Conservation (phyloP, 179 eudicot species). For the Beta macrorhiza region DNA sequence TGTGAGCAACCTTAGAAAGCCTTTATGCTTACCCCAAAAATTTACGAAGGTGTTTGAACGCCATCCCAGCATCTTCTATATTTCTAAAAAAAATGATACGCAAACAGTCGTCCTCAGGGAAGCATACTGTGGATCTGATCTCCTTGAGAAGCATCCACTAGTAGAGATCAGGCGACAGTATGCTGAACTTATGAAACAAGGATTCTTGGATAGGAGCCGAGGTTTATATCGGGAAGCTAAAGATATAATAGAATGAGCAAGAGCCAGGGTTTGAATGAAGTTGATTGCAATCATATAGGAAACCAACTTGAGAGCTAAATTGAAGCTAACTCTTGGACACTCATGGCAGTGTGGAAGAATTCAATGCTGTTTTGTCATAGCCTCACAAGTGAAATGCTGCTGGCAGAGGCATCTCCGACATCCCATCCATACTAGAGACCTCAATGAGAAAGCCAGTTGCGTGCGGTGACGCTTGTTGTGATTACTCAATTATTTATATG, state of each 20-base stretch:
- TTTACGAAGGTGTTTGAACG: slow-evolving; percentile 94
- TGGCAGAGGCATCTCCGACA: background rate
- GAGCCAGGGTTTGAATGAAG: slow-evolving; percentile 15
- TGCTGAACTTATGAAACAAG: slow-evolving; percentile 58
- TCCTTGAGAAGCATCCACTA: slow-evolving; percentile 67
- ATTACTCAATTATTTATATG: background rate
- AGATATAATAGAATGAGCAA: slow-evolving; percentile 16
- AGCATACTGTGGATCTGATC: slow-evolving; percentile 53
- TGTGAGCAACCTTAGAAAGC: slow-evolving; percentile 75
- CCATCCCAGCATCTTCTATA: slow-evolving; percentile 86
- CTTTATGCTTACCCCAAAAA: slow-evolving; percentile 72
- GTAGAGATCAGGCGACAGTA: slow-evolving; percentile 60
- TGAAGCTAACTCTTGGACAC: background rate
- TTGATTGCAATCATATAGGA: background rate
- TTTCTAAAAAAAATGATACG: slow-evolving; percentile 67
- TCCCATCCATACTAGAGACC: background rate
- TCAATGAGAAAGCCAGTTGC: background rate
- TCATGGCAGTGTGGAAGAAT: background rate
- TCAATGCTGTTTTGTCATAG: background rate
- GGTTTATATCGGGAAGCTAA: slow-evolving; percentile 53
- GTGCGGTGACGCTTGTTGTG: background rate
- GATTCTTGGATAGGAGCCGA: slow-evolving; percentile 67
- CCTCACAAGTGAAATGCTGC: background rate
- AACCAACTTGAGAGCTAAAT: background rate
- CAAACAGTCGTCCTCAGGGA: slow-evolving; percentile 83